Evolutionary conservation across 2,329 filamentous ascomycete genomes (phyloP).

Genomic region (Cytospora piceicola): DNA sequence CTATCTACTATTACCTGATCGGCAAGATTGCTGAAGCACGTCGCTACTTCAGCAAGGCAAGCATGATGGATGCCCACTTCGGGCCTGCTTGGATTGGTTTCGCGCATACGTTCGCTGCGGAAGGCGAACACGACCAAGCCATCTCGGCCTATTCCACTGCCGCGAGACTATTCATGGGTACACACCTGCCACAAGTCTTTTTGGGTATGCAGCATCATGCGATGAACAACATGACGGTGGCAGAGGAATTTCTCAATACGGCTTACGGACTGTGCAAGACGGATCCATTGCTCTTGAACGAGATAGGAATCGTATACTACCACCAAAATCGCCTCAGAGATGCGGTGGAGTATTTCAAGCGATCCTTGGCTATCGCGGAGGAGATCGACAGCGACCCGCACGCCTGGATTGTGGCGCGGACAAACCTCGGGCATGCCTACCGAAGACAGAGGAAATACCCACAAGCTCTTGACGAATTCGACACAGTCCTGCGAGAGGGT

Average conservation of each 20-base stretch:
- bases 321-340: conserved; percentile 80
- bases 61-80: conserved; percentile 96
- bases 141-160: conserved; percentile 98
- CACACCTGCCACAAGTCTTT: conserved; percentile 93
- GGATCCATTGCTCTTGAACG: conserved; percentile 90
- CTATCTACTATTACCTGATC: conserved; percentile 90
- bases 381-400: conserved; percentile 81
- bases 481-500: conserved; percentile 82
- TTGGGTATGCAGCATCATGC: conserved; percentile 98
- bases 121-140: conserved; percentile 97
- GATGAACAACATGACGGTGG: conserved; percentile 90
- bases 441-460: conserved; percentile 71
- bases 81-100: conserved; percentile 99
- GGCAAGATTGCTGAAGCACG: conserved; percentile 90
- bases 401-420: conserved; percentile 81
- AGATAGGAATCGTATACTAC: conserved; percentile 94
- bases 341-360: conserved; percentile 76
- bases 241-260: conserved; percentile 91
- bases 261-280: conserved; percentile 82
- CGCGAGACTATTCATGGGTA: conserved; percentile 92
- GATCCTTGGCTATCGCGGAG: conserved; percentile 75
- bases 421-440: conserved; percentile 88
- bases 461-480: conserved; percentile 78
- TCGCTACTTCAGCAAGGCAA: conserved; percentile 95
- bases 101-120: conserved; percentile 95